A percentile compares a stretch with the other conserved stretches of the same genome.
Conservation (phyloP, 495 filamentous ascomycete genomes). For the Trichocladium antarcticum region DNA sequence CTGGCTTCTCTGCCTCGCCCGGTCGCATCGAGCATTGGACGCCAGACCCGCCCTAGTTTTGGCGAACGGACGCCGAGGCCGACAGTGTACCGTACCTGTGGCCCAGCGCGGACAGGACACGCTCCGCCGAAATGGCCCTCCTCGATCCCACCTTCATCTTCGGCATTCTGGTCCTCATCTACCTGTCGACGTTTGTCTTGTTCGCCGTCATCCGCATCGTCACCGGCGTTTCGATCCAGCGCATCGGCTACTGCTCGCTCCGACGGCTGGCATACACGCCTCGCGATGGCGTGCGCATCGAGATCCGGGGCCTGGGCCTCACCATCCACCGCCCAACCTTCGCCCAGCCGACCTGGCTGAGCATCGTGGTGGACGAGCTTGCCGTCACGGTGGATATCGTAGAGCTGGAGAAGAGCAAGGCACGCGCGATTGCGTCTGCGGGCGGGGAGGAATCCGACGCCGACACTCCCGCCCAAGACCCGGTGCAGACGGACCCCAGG, state of each 20-base stretch:
- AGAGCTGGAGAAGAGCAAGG: slow-evolving; percentile 42
- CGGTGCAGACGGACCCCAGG: slow-evolving; percentile 14
- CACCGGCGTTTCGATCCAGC: slow-evolving; percentile 92
- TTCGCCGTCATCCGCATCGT: slow-evolving; percentile 88
- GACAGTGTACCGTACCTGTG: slow-evolving; percentile 9
- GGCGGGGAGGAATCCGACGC: slow-evolving; percentile 17
- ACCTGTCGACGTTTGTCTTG: slow-evolving; percentile 82
- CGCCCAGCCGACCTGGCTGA: slow-evolving; percentile 93
- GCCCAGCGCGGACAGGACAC: not conserved
- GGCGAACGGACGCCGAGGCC: slow-evolving; percentile 8
- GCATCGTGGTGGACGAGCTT: slow-evolving; percentile 72
- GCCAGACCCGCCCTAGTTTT: not conserved
- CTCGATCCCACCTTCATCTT: slow-evolving; percentile 67
- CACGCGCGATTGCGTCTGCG: slow-evolving; percentile 15
- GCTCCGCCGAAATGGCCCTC: slow-evolving; percentile 36
- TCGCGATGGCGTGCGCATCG: slow-evolving; percentile 73
- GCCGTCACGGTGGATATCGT: slow-evolving; percentile 71
- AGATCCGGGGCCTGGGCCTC: slow-evolving; percentile 79
- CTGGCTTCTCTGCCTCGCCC: not conserved
- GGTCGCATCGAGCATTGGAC: not conserved
- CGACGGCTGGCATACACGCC: slow-evolving; percentile 81
- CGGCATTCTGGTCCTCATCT: slow-evolving; percentile 70
- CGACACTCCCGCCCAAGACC: slow-evolving; percentile 18
- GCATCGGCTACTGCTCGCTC: slow-evolving; percentile 82
- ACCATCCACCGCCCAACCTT: slow-evolving; percentile 88